Evolutionary conservation across 768 basidiomycete genomes (phyloP).

Genomic region (Leccinum rimulosum): DNA sequence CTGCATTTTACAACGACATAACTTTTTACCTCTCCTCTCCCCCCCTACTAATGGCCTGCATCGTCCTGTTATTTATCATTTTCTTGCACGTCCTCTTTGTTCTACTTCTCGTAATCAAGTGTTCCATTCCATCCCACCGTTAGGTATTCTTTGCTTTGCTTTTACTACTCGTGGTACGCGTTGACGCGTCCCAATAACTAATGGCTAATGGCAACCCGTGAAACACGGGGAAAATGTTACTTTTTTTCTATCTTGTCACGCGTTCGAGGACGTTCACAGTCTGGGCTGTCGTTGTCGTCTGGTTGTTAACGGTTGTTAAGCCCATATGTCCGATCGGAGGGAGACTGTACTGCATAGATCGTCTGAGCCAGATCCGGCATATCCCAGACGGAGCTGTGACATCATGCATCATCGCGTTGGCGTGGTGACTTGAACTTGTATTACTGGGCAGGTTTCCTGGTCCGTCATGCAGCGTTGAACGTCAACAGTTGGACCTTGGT

Average conservation of each 20-base stretch:
- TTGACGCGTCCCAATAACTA: background rate
- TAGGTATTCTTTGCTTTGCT: background rate
- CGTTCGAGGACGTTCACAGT: background rate
- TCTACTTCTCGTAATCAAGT: background rate
- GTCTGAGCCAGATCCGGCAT: background rate
- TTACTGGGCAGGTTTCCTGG: background rate
- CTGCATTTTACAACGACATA: background rate
- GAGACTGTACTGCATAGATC: too few relatives aligned
- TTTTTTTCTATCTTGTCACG: background rate
- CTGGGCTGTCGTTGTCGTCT: background rate
- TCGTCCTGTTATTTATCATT: background rate
- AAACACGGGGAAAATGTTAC: background rate
- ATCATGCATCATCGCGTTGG: background rate
- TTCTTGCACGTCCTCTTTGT: constrained; percentile 10
- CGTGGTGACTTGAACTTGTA: background rate
- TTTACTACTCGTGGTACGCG: background rate
- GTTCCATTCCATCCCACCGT: background rate
- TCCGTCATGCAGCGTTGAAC: background rate
- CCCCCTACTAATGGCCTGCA: constrained; percentile 10
- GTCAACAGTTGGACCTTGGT: background rate
- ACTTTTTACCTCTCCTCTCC: background rate
- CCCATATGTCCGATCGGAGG: background rate
- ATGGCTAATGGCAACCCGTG: constrained; percentile 1
- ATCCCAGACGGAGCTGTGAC: background rate
- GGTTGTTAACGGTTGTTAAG: background rate